phyloP scores from a whole-genome alignment of 2,329 filamentous ascomycete genomes.

The Trematosphaeria pertusa region DNA sequence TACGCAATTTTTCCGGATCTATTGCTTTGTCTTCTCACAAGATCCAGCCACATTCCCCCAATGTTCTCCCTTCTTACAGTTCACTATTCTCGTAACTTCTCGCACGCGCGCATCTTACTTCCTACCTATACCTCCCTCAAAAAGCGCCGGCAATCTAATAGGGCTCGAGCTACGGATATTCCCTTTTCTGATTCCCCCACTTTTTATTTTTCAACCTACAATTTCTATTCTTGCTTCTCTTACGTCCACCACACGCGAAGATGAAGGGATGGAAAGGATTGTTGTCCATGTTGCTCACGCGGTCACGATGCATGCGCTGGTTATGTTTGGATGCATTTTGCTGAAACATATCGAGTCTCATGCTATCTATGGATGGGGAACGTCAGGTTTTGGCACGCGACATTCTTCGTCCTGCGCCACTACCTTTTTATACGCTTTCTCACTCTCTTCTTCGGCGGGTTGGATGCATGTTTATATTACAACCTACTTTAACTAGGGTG shows the following conservation, averaged over 20 bases:
- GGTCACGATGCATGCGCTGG: conserved; percentile 14
- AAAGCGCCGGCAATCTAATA: conserved; percentile 33
- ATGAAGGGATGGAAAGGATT: conserved; percentile 9
- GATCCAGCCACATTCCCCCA: conserved; percentile 16
- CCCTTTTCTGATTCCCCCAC: conserved; percentile 9
- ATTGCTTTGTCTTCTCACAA: conserved; percentile 11
- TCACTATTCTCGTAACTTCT: conserved; percentile 24
- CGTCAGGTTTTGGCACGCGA: neutral
- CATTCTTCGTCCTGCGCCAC: conserved; percentile 7
- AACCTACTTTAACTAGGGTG: conserved; percentile 14
- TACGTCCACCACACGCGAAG: conserved; percentile 8
- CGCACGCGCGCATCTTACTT: conserved; percentile 27
- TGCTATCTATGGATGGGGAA: conserved; percentile 8
- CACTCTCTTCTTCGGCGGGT: conserved; percentile 12
- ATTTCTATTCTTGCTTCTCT: conserved; percentile 9
- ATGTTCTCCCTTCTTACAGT: conserved; percentile 5
- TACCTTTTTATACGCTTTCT: conserved; percentile 11
- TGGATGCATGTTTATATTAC: conserved; percentile 8
- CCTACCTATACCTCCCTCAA: conserved; percentile 19
- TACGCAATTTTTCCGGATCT: conserved; percentile 7
- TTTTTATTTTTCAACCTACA: conserved; percentile 5
- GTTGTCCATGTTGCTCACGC: conserved; percentile 14
- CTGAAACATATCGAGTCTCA: conserved; percentile 21
- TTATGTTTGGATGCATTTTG: conserved; percentile 10
- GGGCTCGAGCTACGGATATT: conserved; percentile 23